phyloP scores from a whole-genome alignment of 164 flowering plant genomes.

The Saururus chinensis region DNA sequence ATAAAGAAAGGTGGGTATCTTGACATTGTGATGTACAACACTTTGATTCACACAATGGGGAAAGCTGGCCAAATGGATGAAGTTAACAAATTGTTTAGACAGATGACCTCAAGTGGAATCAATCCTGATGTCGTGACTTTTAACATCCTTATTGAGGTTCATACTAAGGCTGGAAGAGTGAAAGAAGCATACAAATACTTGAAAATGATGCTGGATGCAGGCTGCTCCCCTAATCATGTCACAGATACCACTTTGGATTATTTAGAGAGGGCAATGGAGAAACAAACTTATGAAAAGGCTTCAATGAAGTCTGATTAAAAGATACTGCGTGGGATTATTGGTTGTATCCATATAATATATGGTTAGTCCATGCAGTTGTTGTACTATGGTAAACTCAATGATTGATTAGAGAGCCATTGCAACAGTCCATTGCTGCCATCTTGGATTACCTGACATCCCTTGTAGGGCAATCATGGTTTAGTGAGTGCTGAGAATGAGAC shows the following conservation, averaged over 20 bases:
- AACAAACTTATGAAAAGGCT: slow-evolving; percentile 46
- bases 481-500: too few species aligned
- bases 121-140: slow-evolving; percentile 87
- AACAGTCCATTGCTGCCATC: too few species aligned
- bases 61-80: slow-evolving; percentile 76
- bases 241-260: slow-evolving; percentile 77
- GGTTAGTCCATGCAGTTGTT: too few species aligned
- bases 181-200: slow-evolving; percentile 75
- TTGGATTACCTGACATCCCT: too few species aligned
- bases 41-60: slow-evolving; percentile 76
- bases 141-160: slow-evolving; percentile 80
- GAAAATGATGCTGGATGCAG: slow-evolving; percentile 81
- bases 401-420: too few species aligned
- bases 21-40: slow-evolving; percentile 93
- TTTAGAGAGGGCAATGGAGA: slow-evolving; percentile 69
- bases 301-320: slow-evolving; percentile 22
- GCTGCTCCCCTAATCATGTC: slow-evolving; percentile 78
- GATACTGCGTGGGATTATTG: too few species aligned
- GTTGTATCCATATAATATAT: too few species aligned
- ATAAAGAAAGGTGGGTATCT: slow-evolving; percentile 77
- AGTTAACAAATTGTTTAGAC: slow-evolving; percentile 55
- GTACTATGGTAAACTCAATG: too few species aligned
- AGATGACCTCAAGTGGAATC: slow-evolving; percentile 70
- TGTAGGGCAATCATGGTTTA: too few species aligned
- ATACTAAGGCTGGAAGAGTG: slow-evolving; percentile 63